Base-by-base conservation (phyloP, 257 asterid species). In the Phtheirospermum japonicum region DNA sequence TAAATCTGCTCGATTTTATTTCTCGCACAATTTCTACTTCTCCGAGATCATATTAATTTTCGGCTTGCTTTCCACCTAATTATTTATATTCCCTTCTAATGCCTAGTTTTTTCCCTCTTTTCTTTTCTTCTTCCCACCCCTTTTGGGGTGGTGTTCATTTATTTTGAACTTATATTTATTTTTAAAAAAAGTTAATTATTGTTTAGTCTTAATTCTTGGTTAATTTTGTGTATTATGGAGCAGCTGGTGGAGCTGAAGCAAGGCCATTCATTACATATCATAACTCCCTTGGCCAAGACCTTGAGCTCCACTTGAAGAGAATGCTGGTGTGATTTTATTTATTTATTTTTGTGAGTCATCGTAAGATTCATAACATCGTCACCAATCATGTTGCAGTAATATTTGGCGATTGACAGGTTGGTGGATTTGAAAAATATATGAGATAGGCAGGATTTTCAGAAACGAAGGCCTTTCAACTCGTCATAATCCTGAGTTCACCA, bases 191-290 rank as follows among this genome's bases (percentile, higher is more conserved):
- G n/a, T n/a, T 43, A 12, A 43, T 12, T 42, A 49, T 18, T 18
- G 11, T 48, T 45, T 8, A 18, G 55, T 18, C 23, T 49, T 49
- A 49, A 30, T 49, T 18, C 17, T 18, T 18, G 55, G 31, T 49
- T 18, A 2, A 18, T n/a, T 2, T 18, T 49, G 39, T 76, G 18
- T 61, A 70, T 67, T 73, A 92, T 97, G 97, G 97, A 71, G 95
- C 97, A 65, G 99, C 94, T 59, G 99, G 99, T 59, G 99, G 99
- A 56, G 99, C 97, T 75, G 97, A 93, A 72, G 99, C 99, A 73
- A 93, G 99, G 82, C 99, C 99, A 48, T 93, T 93, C 70, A 82
- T 93, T 71, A 89, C 99, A 36, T 82, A 83, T 70, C 97, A 92
- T 68, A 93, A 93, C 81, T 89, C 97, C 73, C 99, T 92, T 71